phyloP scores from a whole-genome alignment of 352 stramenopile genomes.

The Phytophthora idaei region DNA sequence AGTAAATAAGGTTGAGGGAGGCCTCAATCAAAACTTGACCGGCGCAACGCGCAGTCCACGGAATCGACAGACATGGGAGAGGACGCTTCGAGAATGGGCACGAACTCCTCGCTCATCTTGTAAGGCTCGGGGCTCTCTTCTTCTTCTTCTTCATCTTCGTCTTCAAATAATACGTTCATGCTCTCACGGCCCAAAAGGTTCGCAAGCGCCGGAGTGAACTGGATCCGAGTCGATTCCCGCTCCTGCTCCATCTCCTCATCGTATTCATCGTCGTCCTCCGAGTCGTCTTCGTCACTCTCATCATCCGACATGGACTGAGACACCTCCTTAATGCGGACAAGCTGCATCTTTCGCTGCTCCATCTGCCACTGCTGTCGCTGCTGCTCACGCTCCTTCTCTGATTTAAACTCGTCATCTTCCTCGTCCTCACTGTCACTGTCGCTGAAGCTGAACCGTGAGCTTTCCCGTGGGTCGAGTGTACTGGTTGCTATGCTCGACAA shows the following conservation, averaged over 20 bases:
- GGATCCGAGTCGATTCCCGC: slow-evolving; percentile 44
- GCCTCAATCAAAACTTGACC: slow-evolving; percentile 43
- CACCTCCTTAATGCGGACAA: slow-evolving; percentile 32
- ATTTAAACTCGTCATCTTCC: slow-evolving; percentile 27
- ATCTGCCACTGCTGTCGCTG: slow-evolving; percentile 46
- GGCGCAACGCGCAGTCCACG: slow-evolving; percentile 49
- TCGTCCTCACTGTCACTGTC: slow-evolving; percentile 40
- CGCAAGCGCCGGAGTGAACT: slow-evolving; percentile 50
- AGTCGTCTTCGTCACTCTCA: slow-evolving; percentile 41
- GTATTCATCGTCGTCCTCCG: slow-evolving; percentile 36
- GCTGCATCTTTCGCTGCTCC: slow-evolving; percentile 42
- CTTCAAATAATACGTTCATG: slow-evolving; percentile 64
- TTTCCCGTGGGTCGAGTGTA: slow-evolving; percentile 31
- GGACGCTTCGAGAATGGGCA: slow-evolving; percentile 62
- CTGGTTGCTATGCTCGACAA: slow-evolving; percentile 32
- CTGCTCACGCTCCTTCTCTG: slow-evolving; percentile 33
- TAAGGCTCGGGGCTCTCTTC: slow-evolving; percentile 34
- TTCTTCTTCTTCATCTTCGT: slow-evolving; percentile 58
- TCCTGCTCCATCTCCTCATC: slow-evolving; percentile 34
- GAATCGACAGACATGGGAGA: slow-evolving; percentile 44
- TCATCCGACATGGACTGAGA: slow-evolving; percentile 36
- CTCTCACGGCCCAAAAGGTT: slow-evolving; percentile 53
- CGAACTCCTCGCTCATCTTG: slow-evolving; percentile 51
- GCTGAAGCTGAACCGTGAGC: slow-evolving; percentile 30
- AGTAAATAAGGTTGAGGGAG: slow-evolving; percentile 35